These are phyloP conservation scores for Leccinellum albellum DNA, from an alignment of 768 basidiomycete species.

Conservation along the genomic window DNA sequence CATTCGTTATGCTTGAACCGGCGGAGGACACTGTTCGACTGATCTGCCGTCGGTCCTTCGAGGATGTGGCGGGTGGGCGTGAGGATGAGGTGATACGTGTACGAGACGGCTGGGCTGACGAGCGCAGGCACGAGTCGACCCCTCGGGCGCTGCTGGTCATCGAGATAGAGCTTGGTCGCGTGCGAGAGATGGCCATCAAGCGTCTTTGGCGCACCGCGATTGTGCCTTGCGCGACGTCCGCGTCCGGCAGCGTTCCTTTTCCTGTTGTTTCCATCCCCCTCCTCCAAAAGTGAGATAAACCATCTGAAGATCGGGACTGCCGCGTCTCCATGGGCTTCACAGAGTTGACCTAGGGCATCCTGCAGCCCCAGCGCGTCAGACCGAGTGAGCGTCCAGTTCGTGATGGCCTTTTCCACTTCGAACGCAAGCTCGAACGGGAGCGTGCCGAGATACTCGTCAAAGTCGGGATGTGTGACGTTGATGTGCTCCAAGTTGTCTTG, in stretches of 20 bases:
- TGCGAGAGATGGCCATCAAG: slow-evolving; percentile 13
- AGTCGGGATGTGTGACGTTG: neutral
- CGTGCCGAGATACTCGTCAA: slow-evolving; percentile 23
- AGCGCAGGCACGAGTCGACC: slow-evolving; percentile 23
- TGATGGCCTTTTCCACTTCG: slow-evolving; percentile 37
- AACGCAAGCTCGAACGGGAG: slow-evolving; percentile 37
- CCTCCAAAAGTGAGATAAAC: slow-evolving; percentile 21
- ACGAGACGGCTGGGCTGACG: slow-evolving; percentile 19
- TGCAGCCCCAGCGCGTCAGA: slow-evolving; percentile 22
- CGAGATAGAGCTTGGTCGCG: slow-evolving; percentile 17
- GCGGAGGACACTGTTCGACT: slow-evolving; percentile 37
- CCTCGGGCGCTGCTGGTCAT: slow-evolving; percentile 23
- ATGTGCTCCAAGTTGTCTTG: slow-evolving; percentile 9
- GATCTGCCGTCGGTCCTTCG: slow-evolving; percentile 38
- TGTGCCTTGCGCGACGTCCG: neutral
- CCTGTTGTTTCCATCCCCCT: neutral
- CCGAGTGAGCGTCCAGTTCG: slow-evolving; percentile 24
- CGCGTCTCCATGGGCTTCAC: slow-evolving; percentile 7
- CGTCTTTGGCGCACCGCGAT: slow-evolving; percentile 1
- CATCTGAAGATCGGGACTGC: slow-evolving; percentile 23
- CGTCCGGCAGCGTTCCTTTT: neutral
- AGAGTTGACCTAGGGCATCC: slow-evolving; percentile 18
- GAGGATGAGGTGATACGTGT: slow-evolving; percentile 37
- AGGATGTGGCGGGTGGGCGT: slow-evolving; percentile 39
- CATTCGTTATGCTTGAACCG: slow-evolving; percentile 37